Base-by-base conservation (phyloP, 2,329 filamentous ascomycete species). In the Phaeosphaeriaceae sp. region DNA sequence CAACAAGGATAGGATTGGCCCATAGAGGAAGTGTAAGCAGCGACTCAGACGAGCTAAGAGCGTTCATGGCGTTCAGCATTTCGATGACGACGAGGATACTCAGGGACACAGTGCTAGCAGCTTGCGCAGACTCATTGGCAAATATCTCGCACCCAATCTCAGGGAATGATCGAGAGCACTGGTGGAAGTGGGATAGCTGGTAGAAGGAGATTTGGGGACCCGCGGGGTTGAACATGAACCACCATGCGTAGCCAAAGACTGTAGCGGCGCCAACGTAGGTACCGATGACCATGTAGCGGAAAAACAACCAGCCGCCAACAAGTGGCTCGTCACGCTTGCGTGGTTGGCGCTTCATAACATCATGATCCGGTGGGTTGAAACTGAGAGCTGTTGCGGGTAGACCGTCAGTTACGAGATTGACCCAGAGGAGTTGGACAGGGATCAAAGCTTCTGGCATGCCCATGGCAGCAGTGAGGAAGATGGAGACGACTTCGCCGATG, bases 41-140 rank as follows among this genome's bases (percentile, higher is more conserved):
- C 13, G 90, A 96, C 76, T 99, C 94, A 74, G 90, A 96, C 1
- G 92, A 96, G 1, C 92, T 97, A 26, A 99, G 83, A 0, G 93
- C 94, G 71, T 99, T 99, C 88, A 97, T 93, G 64, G 94, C 94
- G 77, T 99, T 99, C 72, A 99, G 84, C 94, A 99, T 99, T 79
- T 99, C 94, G 68, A 99, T 97, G 52, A 97, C 92, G 37, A 99
- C 94, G 15, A 99, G 83, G 66, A 87, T 86, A 30, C 90, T 96
- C 53, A 99, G 83, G 6, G 92, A 97, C 21, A 99, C 87, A 1
- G 94, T 99, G 16, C 92, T 96, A 2, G 92, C 94, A 4, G 92
- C 85, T 76, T 93, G 92, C 61, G 92, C 86, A 81, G 89, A 88
- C 58, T 91, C 83, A 68, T 96, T 88, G 58, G 82, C 78, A 78